Conservation (phyloP, 2,329 filamentous ascomycete genomes). For the Cordyceps cicadae region DNA sequence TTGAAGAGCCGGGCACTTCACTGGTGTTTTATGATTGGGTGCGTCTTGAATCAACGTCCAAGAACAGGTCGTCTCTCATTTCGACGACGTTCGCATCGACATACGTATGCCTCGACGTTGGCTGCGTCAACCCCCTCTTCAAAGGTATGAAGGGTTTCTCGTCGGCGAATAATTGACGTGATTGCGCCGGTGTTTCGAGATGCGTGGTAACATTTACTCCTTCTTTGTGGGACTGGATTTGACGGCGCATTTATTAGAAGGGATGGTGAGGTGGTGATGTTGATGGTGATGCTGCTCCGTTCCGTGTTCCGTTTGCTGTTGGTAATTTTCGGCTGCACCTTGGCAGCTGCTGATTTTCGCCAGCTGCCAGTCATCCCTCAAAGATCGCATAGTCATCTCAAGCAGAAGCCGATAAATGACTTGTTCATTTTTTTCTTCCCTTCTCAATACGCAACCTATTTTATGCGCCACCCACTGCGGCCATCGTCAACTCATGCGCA, state of each 20-base stretch:
- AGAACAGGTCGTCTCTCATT: background rate
- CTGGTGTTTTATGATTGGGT: slow-evolving; percentile 2
- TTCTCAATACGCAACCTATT: background rate
- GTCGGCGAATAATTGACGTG: background rate
- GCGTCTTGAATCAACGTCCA: background rate
- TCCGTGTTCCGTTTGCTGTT: background rate
- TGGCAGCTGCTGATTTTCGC: background rate
- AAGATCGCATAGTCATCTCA: background rate
- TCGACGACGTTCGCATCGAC: background rate
- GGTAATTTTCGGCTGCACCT: background rate
- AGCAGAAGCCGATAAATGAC: background rate
- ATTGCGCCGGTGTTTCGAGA: background rate
- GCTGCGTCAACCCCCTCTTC: background rate
- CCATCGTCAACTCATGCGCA: background rate
- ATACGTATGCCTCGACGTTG: background rate
- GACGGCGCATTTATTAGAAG: background rate
- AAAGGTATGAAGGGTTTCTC: background rate
- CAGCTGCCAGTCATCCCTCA: background rate
- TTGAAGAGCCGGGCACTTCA: background rate
- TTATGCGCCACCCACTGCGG: background rate
- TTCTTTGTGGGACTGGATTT: background rate
- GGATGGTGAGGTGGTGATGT: background rate
- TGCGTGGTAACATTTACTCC: background rate
- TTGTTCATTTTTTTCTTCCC: background rate
- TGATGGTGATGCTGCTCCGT: background rate